Conservation (phyloP, 2,329 filamentous ascomycete species). For the Botrytis pseudocinerea region DNA sequence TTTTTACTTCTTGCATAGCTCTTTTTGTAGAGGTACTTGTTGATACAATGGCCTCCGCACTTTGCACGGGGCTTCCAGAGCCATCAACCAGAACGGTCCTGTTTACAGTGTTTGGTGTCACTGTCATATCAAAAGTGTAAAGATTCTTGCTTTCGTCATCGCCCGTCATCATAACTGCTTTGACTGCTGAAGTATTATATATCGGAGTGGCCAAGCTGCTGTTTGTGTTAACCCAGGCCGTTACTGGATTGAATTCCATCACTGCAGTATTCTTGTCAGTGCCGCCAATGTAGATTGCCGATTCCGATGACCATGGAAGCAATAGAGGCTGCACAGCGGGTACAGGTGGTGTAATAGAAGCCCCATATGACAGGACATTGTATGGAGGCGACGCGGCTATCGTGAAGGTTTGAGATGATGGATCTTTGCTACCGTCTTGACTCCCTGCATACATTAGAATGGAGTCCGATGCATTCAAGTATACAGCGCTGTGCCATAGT, state of each 20-base stretch:
- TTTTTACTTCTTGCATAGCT: slow-evolving; percentile 25
- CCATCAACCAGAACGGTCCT: slow-evolving; percentile 66
- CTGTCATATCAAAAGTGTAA: slow-evolving; percentile 73
- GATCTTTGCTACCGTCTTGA: slow-evolving; percentile 56
- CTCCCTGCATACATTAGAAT: slow-evolving; percentile 82
- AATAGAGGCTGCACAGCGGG: slow-evolving; percentile 68
- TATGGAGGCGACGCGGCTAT: slow-evolving; percentile 68
- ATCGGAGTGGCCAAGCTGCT: slow-evolving; percentile 63
- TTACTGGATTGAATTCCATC: slow-evolving; percentile 67
- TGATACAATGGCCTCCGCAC: slow-evolving; percentile 46
- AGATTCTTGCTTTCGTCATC: slow-evolving; percentile 77
- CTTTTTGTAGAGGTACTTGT: slow-evolving; percentile 19
- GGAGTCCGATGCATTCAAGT: slow-evolving; percentile 66
- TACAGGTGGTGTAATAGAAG: slow-evolving; percentile 56
- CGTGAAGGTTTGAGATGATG: slow-evolving; percentile 74
- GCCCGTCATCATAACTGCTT: slow-evolving; percentile 66
- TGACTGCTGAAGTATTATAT: slow-evolving; percentile 57
- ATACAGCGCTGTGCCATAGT: slow-evolving; percentile 72
- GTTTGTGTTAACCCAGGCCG: slow-evolving; percentile 68
- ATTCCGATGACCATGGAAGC: slow-evolving; percentile 68
- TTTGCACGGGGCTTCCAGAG: slow-evolving; percentile 55
- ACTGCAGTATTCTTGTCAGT: slow-evolving; percentile 63
- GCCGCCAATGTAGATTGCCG: slow-evolving; percentile 76
- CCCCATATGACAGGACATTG: slow-evolving; percentile 57
- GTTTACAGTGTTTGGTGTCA: slow-evolving; percentile 72